Base-by-base conservation (phyloP, 805 yeast species). In the Starmera amethionina region DNA sequence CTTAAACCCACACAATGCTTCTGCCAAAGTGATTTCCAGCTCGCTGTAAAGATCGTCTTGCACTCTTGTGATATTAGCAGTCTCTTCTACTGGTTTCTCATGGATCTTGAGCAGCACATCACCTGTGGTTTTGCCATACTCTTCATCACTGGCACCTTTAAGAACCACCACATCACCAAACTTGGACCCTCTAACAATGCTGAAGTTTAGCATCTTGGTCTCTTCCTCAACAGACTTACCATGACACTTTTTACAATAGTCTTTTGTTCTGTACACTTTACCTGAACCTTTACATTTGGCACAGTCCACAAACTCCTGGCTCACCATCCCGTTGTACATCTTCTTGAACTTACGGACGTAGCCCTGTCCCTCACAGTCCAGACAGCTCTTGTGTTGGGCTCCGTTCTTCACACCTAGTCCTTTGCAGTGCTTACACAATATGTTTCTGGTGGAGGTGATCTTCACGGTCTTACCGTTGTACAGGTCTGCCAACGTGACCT, bases 1-100 rank as follows among this genome's bases (percentile, higher is more conserved):
- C 30, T 72, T 63, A 51, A 89, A 82, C 3, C 97, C 97, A 43
- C 86, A 73, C n/a, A 90, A 65, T 0, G 96, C 80, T 48, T 90
- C 97, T 12, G 75, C 75, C 39, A 90, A 64, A 2, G 94, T 68
- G 32, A 90, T 73, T 8, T 64, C 65, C 32, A 79, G 60, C 27
- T 68, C 64, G 3, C 85, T 70, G 48, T 74, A 75, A 38, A 93
- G 61, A 56, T 89, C 90, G 46, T 75, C 59, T 8, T 75, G 81
- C 34, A 69, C 67, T 41, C 93, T 68, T 32, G 62, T 62, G 51
- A 87, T 80, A 74, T 3, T 38, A 5, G 37, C 39, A 5, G 39
- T 38, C 35, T 45, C 44, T 14, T 30, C 3, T 11, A 61, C 59
- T 4, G 49, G 38, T 42, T 68, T 65, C 46, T 76, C 75, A 36